These are phyloP conservation scores for Russula earlei DNA, from an alignment of 768 basidiomycete species.

Conservation along the genomic window DNA sequence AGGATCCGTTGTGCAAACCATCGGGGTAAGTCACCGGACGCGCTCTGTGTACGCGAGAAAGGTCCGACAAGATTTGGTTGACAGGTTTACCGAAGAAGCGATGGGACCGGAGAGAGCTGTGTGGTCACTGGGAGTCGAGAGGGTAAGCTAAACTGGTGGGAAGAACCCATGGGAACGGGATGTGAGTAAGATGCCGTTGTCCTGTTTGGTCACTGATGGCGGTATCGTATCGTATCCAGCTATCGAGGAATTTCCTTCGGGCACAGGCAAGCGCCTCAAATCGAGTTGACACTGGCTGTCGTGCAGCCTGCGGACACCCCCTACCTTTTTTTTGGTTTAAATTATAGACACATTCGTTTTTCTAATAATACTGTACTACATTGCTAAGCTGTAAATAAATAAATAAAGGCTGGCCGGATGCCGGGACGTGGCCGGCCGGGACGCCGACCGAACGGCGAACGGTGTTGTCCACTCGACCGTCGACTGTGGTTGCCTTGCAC, in stretches of 20 bases:
- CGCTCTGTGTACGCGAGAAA: not conserved
- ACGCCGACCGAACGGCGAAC: slow-evolving; percentile 6
- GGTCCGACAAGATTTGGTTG: not conserved
- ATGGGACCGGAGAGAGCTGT: not conserved
- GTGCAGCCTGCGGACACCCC: not conserved
- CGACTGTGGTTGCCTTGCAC: slow-evolving; percentile 18
- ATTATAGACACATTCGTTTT: slow-evolving; percentile 1
- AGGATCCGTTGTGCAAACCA: slow-evolving; percentile 16
- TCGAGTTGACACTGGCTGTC: slow-evolving; percentile 1
- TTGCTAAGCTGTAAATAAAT: not conserved
- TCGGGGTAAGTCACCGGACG: slow-evolving; percentile 2
- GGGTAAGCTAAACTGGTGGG: slow-evolving; percentile 19
- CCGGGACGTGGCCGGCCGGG: slow-evolving; percentile 15
- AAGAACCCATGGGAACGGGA: slow-evolving; percentile 8
- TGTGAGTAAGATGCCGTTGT: not conserved
- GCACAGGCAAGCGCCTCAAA: slow-evolving; percentile 18
- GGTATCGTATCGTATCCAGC: not conserved
- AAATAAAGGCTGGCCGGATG: not conserved
- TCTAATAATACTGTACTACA: slow-evolving; percentile 3
- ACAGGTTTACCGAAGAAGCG: not conserved
- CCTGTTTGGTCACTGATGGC: not conserved
- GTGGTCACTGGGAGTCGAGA: slow-evolving; percentile 19
- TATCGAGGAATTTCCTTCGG: slow-evolving; percentile 1
- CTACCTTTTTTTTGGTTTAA: slow-evolving; percentile 13
- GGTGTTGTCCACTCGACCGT: slow-evolving; percentile 7